Evolutionary conservation across 495 filamentous ascomycete species (phyloP).

Genomic region (Neurospora intermedia): DNA sequence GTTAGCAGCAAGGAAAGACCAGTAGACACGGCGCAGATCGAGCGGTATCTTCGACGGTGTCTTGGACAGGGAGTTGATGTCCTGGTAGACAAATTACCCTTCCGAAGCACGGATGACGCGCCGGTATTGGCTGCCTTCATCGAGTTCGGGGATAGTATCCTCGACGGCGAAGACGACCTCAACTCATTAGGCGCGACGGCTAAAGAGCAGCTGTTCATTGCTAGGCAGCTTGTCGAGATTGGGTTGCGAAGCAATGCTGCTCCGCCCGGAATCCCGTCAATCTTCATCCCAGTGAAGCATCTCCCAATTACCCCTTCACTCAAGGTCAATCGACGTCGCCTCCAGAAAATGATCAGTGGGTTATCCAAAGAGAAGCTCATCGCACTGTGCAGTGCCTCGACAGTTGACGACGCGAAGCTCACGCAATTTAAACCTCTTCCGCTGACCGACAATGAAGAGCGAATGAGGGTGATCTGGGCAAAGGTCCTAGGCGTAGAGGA

Average conservation of each 20-base stretch:
- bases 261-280: slow-evolving; percentile 26
- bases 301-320: slow-evolving; percentile 33
- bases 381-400: slow-evolving; percentile 21
- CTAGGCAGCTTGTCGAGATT: slow-evolving; percentile 27
- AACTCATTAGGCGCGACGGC: slow-evolving; percentile 18
- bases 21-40: slow-evolving; percentile 29
- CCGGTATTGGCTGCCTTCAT: slow-evolving; percentile 33
- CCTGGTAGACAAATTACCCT: slow-evolving; percentile 33
- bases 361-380: slow-evolving; percentile 30
- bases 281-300: slow-evolving; percentile 32
- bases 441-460: slow-evolving; percentile 30
- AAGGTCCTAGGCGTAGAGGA: slow-evolving; percentile 28
- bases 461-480: slow-evolving; percentile 35
- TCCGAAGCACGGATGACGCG: slow-evolving; percentile 22
- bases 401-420: slow-evolving; percentile 21
- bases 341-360: slow-evolving; percentile 30
- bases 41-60: slow-evolving; percentile 32
- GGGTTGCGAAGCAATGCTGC: slow-evolving; percentile 26
- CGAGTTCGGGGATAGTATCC: slow-evolving; percentile 31
- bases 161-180: slow-evolving; percentile 25
- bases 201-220: slow-evolving; percentile 27
- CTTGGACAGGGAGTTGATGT: slow-evolving; percentile 36
- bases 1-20: slow-evolving; percentile 19
- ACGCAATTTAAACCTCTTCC: slow-evolving; percentile 31
- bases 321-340: slow-evolving; percentile 29